Evolutionary conservation across 2,329 filamentous ascomycete genomes (phyloP).

Genomic region (Penicillium hordei): DNA sequence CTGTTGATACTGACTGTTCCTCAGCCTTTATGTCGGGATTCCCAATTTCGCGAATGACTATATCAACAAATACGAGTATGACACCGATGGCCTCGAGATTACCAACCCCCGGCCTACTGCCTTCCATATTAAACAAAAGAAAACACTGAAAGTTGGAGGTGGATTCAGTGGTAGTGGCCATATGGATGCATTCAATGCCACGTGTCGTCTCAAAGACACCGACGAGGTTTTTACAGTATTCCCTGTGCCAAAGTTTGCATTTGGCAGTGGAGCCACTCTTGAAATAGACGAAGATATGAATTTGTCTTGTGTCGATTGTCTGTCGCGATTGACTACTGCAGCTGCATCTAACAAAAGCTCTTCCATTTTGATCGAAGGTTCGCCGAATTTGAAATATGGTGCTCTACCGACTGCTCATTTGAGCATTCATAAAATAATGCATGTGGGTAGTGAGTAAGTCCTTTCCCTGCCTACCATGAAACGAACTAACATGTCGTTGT

Average conservation of each 20-base stretch:
- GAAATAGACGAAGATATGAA: constrained; percentile 28
- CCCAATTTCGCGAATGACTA: constrained; percentile 27
- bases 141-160: constrained; percentile 19
- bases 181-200: constrained; percentile 25
- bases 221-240: constrained; percentile 21
- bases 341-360: constrained; percentile 21
- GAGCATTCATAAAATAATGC: constrained; percentile 25
- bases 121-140: constrained; percentile 25
- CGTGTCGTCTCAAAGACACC: constrained; percentile 14
- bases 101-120: constrained; percentile 25
- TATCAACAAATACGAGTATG: constrained; percentile 26
- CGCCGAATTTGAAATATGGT: constrained; percentile 21
- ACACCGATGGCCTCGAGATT: constrained; percentile 24
- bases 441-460: constrained; percentile 21
- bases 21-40: constrained; percentile 27
- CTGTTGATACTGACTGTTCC: not conserved
- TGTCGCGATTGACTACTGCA: constrained; percentile 20
- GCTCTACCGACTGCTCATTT: constrained; percentile 26
- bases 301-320: constrained; percentile 26
- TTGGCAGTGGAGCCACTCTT: constrained; percentile 14
- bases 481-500: not conserved
- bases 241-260: constrained; percentile 20
- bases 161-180: constrained; percentile 25
- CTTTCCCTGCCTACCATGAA: not conserved
- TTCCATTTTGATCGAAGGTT: constrained; percentile 20